These are phyloP conservation scores for Harrya chromipes DNA, from an alignment of 768 basidiomycete genomes.

Conservation along the genomic window DNA sequence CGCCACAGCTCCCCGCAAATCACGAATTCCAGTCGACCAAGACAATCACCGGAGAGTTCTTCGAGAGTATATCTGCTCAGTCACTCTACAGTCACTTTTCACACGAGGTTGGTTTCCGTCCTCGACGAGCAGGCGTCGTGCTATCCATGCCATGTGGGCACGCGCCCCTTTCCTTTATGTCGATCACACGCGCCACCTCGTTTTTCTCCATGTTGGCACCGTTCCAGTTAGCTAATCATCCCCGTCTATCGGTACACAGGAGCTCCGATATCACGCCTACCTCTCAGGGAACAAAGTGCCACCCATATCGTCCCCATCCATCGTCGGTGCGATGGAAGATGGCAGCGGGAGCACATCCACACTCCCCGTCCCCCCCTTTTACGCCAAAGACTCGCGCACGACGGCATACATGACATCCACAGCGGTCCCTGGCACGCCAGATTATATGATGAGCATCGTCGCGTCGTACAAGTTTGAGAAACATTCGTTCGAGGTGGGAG, in stretches of 20 bases:
- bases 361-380: conserved; percentile 14
- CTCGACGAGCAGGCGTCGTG: too few species aligned
- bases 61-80: conserved; percentile 41
- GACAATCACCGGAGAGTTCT: conserved; percentile 20
- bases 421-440: conserved; percentile 17
- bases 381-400: conserved; percentile 20
- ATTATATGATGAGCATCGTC: conserved; percentile 37
- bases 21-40: conserved; percentile 30
- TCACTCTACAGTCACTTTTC: conserved; percentile 35
- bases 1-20: conserved; percentile 13
- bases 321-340: background rate
- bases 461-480: conserved; percentile 36
- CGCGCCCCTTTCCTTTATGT: too few species aligned
- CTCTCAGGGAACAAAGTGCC: conserved; percentile 32
- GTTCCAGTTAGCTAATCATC: conserved; percentile 12
- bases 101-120: conserved; percentile 41
- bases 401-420: conserved; percentile 22
- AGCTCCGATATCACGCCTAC: conserved; percentile 44
- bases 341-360: background rate
- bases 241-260: conserved; percentile 31
- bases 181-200: background rate
- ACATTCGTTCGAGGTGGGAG: conserved; percentile 49
- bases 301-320: background rate
- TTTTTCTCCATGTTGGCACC: too few species aligned
- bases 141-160: too few species aligned